Evolutionary conservation across 257 asterid genomes (phyloP).

Genomic region (Nyctanthes arbortristis): DNA sequence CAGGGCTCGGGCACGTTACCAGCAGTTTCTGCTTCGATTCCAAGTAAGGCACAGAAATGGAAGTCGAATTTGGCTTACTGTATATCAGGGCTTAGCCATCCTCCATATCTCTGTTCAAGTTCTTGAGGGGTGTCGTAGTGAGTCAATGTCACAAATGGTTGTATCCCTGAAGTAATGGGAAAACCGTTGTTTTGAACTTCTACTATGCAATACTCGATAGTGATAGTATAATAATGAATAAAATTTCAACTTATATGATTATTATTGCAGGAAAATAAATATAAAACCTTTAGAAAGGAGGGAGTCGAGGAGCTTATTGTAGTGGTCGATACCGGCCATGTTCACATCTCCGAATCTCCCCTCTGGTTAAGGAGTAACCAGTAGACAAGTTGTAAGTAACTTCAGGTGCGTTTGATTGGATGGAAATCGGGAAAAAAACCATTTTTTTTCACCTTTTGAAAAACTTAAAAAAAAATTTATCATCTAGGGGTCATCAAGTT

Average conservation of each 20-base stretch:
- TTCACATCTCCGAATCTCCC: slow-evolving; percentile 58
- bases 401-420: too few relatives aligned
- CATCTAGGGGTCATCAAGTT: too few relatives aligned
- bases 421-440: too few relatives aligned
- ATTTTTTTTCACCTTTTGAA: too few relatives aligned
- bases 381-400: too few relatives aligned
- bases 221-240: too few relatives aligned
- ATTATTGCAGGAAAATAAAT: too few relatives aligned
- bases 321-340: slow-evolving; percentile 51
- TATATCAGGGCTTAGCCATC: slow-evolving; percentile 55
- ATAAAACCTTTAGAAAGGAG: slow-evolving; percentile 42
- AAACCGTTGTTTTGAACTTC: too few relatives aligned
- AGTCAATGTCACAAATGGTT: slow-evolving; percentile 56
- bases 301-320: slow-evolving; percentile 54
- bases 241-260: too few relatives aligned
- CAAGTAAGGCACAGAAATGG: not conserved
- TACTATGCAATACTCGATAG: too few relatives aligned
- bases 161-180: slow-evolving; percentile 39
- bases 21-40: not conserved
- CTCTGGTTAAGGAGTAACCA: slow-evolving; percentile 32
- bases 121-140: slow-evolving; percentile 74
- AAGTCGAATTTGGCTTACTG: slow-evolving; percentile 29
- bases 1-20: slow-evolving; percentile 51
- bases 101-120: slow-evolving; percentile 64
- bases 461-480: too few relatives aligned